Percentiles rank a stretch among this genome's conserved stretches.
Conservation (phyloP, 331 rosid species). For the Pyrus hybrid region DNA sequence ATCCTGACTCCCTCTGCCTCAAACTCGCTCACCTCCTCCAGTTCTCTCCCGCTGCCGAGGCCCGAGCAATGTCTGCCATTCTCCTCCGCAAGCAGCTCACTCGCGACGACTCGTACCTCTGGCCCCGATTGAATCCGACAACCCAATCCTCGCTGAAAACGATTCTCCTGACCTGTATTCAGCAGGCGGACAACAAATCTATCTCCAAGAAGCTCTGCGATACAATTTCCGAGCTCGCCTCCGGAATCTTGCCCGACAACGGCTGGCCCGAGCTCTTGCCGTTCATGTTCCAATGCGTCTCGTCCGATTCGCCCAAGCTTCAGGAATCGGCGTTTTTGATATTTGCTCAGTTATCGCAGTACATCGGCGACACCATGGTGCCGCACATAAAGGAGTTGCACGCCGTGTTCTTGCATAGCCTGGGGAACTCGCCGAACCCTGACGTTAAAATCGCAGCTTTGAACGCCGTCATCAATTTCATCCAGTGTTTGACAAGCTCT, state of each 20-base stretch:
- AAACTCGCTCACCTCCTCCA: slow-evolving; percentile 90
- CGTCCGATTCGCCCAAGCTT: slow-evolving; percentile 67
- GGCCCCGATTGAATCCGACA: slow-evolving; percentile 63
- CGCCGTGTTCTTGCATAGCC: slow-evolving; percentile 64
- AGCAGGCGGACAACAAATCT: slow-evolving; percentile 59
- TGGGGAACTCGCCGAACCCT: slow-evolving; percentile 39
- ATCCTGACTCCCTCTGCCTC: slow-evolving; percentile 72
- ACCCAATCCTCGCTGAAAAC: slow-evolving; percentile 72
- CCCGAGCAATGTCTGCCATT: slow-evolving; percentile 91
- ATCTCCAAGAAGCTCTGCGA: slow-evolving; percentile 82
- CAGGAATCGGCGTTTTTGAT: slow-evolving; percentile 85
- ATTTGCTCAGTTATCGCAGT: slow-evolving; percentile 90
- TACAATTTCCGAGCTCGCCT: slow-evolving; percentile 89
- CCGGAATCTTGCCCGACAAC: slow-evolving; percentile 77
- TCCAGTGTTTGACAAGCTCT: slow-evolving; percentile 74
- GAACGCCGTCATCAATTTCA: slow-evolving; percentile 85
- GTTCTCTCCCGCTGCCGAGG: slow-evolving; percentile 60
- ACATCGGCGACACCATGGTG: slow-evolving; percentile 70
- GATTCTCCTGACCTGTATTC: slow-evolving; percentile 63
- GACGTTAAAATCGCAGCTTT: slow-evolving; percentile 85
- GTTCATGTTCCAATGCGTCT: slow-evolving; percentile 86
- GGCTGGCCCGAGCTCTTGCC: slow-evolving; percentile 91
- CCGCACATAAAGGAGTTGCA: slow-evolving; percentile 80
- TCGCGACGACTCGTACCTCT: slow-evolving; percentile 80
- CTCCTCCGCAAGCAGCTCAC: slow-evolving; percentile 93